Conservation (phyloP, 106 monocot species). For the Acorus calamus region DNA sequence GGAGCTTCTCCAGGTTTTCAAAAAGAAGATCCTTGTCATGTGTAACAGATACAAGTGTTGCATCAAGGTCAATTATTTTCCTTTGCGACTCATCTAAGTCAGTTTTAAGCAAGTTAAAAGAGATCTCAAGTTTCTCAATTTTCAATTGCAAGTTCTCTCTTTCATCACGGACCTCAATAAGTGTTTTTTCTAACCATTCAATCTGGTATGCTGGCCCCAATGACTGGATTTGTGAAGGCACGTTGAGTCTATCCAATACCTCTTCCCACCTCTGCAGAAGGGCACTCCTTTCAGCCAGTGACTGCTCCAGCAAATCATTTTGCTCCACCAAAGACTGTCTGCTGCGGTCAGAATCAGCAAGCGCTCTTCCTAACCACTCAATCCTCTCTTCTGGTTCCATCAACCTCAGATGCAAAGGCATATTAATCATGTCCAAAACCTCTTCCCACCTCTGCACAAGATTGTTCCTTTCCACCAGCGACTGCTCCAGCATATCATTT, state of each 20-base stretch:
- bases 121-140: constrained; percentile 60
- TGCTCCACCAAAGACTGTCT: constrained; percentile 54
- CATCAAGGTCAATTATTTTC: constrained; percentile 61
- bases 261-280: constrained; percentile 83
- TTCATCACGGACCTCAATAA: constrained; percentile 51
- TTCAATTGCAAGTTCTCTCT: constrained; percentile 62
- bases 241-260: constrained; percentile 48
- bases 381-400: constrained; percentile 56
- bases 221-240: constrained; percentile 52
- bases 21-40: constrained; percentile 59
- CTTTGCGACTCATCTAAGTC: constrained; percentile 65
- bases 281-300: constrained; percentile 69
- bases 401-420: constrained; percentile 52
- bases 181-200: constrained; percentile 51
- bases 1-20: constrained; percentile 56
- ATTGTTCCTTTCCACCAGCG: constrained; percentile 71
- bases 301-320: constrained; percentile 90
- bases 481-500: constrained; percentile 90
- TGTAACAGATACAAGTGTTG: constrained; percentile 46
- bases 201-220: constrained; percentile 53
- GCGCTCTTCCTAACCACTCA: constrained; percentile 49
- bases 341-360: too few relatives aligned
- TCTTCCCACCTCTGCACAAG: constrained; percentile 83
- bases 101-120: constrained; percentile 50
- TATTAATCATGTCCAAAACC: constrained; percentile 47